These are phyloP conservation scores for Mucor lusitanicus DNA, from an alignment of 371 early-diverging fungal species.

Conservation along the genomic window DNA sequence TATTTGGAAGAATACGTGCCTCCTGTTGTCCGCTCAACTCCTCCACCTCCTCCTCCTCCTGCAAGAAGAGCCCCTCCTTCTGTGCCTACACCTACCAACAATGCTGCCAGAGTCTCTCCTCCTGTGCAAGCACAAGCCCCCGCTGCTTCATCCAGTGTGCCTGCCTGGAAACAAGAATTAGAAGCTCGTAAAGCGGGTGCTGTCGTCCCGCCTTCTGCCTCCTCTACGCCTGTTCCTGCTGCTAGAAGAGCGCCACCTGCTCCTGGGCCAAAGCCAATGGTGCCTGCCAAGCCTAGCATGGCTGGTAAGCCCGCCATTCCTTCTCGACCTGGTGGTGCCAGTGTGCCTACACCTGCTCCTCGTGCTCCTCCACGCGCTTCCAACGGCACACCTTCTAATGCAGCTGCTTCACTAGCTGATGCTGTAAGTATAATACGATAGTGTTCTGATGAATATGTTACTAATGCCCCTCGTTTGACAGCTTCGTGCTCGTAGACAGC, in stretches of 20 bases:
- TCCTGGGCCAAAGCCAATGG: conserved; percentile 49
- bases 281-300: conserved; percentile 48
- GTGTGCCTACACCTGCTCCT: conserved; percentile 38
- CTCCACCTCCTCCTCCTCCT: conserved; percentile 57
- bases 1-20: conserved; percentile 68
- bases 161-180: conserved; percentile 57
- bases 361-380: conserved; percentile 50
- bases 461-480: not conserved
- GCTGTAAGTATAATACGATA: conserved; percentile 37
- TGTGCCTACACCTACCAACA: not conserved
- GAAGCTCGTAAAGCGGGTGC: conserved; percentile 47
- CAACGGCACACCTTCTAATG: conserved; percentile 34
- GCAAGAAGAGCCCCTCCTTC: conserved; percentile 40
- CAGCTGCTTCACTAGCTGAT: conserved; percentile 49
- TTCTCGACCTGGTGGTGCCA: conserved; percentile 41
- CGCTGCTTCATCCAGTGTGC: conserved; percentile 30
- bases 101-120: not conserved
- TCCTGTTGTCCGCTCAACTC: conserved; percentile 22
- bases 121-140: not conserved
- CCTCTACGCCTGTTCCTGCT: conserved; percentile 46
- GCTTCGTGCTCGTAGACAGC: conserved; percentile 33
- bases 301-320: conserved; percentile 51
- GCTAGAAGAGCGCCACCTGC: conserved; percentile 51
- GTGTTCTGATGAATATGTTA: no score
- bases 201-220: conserved; percentile 9